Evolutionary conservation across 1,284 basidiomycete species (phyloP).

Genomic region (Macrocystidia cucumis): DNA sequence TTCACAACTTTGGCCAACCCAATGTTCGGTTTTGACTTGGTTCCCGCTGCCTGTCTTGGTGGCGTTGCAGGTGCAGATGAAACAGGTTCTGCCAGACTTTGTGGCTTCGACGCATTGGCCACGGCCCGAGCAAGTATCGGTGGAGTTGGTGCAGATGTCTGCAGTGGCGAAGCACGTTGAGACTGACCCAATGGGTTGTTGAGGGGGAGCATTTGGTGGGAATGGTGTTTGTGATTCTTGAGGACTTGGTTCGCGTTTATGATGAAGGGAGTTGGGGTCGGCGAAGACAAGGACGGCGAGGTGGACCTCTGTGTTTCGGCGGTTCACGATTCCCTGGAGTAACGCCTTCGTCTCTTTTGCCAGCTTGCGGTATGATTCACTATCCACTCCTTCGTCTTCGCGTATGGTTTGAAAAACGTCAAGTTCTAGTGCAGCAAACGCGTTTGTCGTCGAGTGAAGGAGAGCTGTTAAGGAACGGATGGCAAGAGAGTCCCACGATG

Average conservation of each 20-base stretch:
- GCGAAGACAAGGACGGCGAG: slow-evolving; percentile 47
- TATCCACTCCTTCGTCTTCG: slow-evolving; percentile 34
- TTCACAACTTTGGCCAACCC: slow-evolving; percentile 72
- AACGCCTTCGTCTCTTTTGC: slow-evolving; percentile 33
- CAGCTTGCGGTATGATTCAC: slow-evolving; percentile 46
- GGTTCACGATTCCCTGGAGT: slow-evolving; percentile 33
- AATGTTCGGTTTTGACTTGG: slow-evolving; percentile 48
- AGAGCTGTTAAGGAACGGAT: slow-evolving; percentile 41
- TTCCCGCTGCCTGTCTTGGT: slow-evolving; percentile 39
- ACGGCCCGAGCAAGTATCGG: slow-evolving; percentile 59
- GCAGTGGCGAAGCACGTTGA: slow-evolving; percentile 57
- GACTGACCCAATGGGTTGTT: slow-evolving; percentile 49
- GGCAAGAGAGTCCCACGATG: too few species aligned
- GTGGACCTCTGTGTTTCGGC: too few species aligned
- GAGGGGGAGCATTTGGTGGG: slow-evolving; percentile 36
- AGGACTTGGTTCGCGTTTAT: slow-evolving; percentile 21
- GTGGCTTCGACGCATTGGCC: slow-evolving; percentile 56
- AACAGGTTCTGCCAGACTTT: slow-evolving; percentile 63
- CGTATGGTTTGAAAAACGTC: slow-evolving; percentile 41
- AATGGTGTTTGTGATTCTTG: slow-evolving; percentile 47
- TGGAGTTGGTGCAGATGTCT: slow-evolving; percentile 52
- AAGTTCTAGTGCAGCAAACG: slow-evolving; percentile 59
- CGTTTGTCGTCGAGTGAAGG: slow-evolving; percentile 33
- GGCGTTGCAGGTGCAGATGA: slow-evolving; percentile 58
- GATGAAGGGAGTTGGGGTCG: slow-evolving; percentile 17